These are phyloP conservation scores for Capsicum rhomboideum DNA, from an alignment of 257 asterid species.

Conservation along the genomic window DNA sequence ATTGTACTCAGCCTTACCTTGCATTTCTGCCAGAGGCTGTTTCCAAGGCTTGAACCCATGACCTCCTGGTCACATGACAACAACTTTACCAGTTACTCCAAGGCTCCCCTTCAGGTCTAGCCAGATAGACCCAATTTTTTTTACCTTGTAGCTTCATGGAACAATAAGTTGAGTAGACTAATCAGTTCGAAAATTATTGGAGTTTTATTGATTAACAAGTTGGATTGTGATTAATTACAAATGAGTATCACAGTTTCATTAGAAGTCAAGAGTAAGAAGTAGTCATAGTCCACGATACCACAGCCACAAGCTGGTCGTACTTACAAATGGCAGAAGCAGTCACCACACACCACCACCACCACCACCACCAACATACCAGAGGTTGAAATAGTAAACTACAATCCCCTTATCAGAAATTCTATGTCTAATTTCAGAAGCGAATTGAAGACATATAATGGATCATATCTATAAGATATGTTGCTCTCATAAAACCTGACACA, in stretches of 20 bases:
- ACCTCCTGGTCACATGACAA: no score
- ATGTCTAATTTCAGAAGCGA: background rate
- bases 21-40: no score
- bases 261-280: background rate
- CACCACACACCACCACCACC: background rate
- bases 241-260: background rate
- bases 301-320: background rate
- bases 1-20: no score
- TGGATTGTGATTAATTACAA: background rate
- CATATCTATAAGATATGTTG: background rate
- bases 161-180: background rate
- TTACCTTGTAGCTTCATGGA: background rate
- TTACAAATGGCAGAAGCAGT: background rate
- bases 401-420: background rate
- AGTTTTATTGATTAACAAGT: background rate
- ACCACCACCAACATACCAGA: no score
- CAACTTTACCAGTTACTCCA: no score
- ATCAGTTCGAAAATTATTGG: background rate
- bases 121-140: background rate
- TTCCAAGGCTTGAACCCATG: no score
- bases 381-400: background rate
- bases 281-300: background rate
- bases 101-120: no score
- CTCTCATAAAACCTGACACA: background rate
- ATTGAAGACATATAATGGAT: background rate